Conservation (phyloP, 805 yeast species). For the Candida ficus region DNA sequence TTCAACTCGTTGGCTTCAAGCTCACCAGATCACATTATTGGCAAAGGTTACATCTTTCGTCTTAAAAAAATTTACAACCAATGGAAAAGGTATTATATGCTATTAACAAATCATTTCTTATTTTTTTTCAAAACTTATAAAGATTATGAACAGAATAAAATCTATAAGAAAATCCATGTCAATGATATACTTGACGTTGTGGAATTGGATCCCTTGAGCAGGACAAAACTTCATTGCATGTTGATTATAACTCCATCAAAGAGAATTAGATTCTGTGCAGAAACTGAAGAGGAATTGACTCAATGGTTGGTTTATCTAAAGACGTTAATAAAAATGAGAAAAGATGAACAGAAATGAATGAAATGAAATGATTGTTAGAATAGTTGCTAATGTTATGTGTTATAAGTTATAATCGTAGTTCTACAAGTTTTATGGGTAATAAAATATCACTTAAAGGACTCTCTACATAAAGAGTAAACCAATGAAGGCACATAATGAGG, state of each 20-base stretch:
- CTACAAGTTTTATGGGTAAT: too few species aligned
- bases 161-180: conserved; percentile 30
- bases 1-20: conserved; percentile 20
- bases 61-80: conserved; percentile 40
- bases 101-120: conserved; percentile 36
- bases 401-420: too few species aligned
- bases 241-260: conserved; percentile 42
- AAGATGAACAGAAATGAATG: too few species aligned
- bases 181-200: conserved; percentile 40
- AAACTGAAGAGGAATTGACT: conserved; percentile 40
- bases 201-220: conserved; percentile 43
- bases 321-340: conserved; percentile 24
- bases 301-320: conserved; percentile 46
- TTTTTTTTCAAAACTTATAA: conserved; percentile 34
- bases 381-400: too few species aligned
- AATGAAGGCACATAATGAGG: too few species aligned
- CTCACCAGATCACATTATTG: conserved; percentile 32
- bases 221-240: conserved; percentile 39
- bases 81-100: conserved; percentile 41
- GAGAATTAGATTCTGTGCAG: conserved; percentile 39
- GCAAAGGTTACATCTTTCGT: conserved; percentile 37
- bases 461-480: too few species aligned
- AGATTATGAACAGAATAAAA: conserved; percentile 14
- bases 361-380: too few species aligned
- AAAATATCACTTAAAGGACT: too few species aligned